Conservation (phyloP, 176 grass and related monocot genomes). For the Oryza meyeriana region DNA sequence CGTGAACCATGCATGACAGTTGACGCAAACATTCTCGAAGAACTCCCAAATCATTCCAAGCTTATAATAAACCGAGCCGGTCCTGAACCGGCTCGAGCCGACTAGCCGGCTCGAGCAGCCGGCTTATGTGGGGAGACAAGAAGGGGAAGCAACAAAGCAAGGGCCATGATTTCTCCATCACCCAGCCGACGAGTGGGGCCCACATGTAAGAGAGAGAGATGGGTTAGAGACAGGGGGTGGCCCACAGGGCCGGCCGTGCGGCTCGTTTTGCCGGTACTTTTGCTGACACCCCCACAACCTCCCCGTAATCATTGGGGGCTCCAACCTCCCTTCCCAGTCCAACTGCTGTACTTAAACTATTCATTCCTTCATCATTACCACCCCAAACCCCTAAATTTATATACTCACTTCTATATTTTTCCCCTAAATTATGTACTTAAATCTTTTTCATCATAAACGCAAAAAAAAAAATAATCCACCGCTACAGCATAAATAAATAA, state of each 20-base stretch:
- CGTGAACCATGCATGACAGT: neutral
- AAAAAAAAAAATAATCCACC: neutral
- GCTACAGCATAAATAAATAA: neutral
- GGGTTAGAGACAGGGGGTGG: conserved; percentile 15
- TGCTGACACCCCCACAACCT: conserved; percentile 34
- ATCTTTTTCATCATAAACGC: neutral
- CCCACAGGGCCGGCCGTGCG: conserved; percentile 56
- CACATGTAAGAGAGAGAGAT: neutral
- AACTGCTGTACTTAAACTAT: conserved; percentile 1
- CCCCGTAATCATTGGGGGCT: conserved; percentile 45
- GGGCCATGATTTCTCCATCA: conserved; percentile 17
- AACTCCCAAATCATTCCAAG: neutral
- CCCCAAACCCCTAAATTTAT: too few species aligned
- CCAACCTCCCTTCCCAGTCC: neutral
- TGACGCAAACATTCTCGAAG: neutral
- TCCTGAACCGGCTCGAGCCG: neutral
- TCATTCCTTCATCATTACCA: conserved; percentile 15
- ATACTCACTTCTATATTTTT: neutral
- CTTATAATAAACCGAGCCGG: too few species aligned
- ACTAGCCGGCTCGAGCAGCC: too few species aligned
- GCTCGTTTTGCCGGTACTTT: conserved; percentile 51
- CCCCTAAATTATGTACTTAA: too few species aligned
- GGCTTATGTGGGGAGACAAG: neutral
- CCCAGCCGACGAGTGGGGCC: neutral
- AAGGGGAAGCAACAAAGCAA: neutral